Percentiles rank a stretch among this genome's conserved stretches.
phyloP scores from a whole-genome alignment of 202 grass and related monocot genomes.

The Schoenoplectus tabernaemontani region DNA sequence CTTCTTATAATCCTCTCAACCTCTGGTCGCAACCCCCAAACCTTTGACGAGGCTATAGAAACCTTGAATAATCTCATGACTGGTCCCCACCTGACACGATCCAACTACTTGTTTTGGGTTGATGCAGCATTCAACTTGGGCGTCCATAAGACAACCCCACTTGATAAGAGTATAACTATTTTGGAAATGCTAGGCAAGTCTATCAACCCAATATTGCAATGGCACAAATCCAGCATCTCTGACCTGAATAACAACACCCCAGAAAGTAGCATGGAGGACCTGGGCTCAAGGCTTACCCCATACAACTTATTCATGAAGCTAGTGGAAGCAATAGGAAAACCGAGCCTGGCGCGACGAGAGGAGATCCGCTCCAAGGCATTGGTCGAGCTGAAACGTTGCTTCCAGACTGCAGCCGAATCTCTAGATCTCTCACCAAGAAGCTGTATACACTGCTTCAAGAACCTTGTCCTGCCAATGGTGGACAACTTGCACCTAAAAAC shows the following conservation, averaged over 20 bases:
- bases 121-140: constrained; percentile 75
- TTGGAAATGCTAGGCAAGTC: constrained; percentile 66
- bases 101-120: constrained; percentile 74
- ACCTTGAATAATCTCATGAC: constrained; percentile 60
- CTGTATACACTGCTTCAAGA: constrained; percentile 70
- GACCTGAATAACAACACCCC: constrained; percentile 19
- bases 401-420: constrained; percentile 37
- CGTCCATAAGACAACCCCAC: constrained; percentile 78
- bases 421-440: constrained; percentile 46
- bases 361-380: constrained; percentile 57
- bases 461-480: constrained; percentile 72
- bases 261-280: constrained; percentile 22
- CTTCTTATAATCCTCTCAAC: constrained; percentile 65
- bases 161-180: constrained; percentile 67
- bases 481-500: constrained; percentile 92
- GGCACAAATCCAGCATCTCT: constrained; percentile 70
- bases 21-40: constrained; percentile 77
- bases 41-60: constrained; percentile 71
- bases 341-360: constrained; percentile 67
- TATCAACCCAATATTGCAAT: constrained; percentile 55
- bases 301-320: constrained; percentile 79
- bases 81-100: constrained; percentile 35
- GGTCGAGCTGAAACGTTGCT: constrained; percentile 22
- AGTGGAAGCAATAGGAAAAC: constrained; percentile 67
- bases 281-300: constrained; percentile 40